Evolutionary conservation across 352 stramenopile genomes (phyloP), one percentile per base, ranked within the genome.

Genomic region (Phytopythium vexans): DNA sequence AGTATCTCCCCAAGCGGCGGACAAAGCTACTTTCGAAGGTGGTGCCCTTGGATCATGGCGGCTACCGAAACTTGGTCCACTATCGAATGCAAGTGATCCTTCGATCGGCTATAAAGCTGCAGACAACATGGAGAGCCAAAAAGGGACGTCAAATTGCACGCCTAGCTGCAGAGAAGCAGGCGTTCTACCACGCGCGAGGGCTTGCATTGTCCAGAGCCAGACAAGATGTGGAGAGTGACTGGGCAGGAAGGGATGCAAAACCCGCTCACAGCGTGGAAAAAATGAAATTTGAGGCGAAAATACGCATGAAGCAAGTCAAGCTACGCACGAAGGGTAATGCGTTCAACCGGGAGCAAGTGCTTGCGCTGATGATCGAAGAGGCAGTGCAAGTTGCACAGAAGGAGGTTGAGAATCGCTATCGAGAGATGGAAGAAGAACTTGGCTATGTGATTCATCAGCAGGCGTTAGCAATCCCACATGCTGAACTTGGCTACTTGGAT

Each of bases 231-330:
- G 74, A 92, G 57, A 66, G 51, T 6, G 85, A 96, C 52, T 97
- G 86, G 83, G 53, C 58, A 7, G 66, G 73, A 35, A 87, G 86
- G 51, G 87, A 96, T 21, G 69, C 62, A 8, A 86, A 87, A 49
- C 71, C 75, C 8, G 83, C 68, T 3, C 81, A 87, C 39, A 86
- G 66, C 33, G 72, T 96, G 9, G 86, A 88, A 56, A 94, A 95
- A 68, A 96, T 97, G 84, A 97, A 96, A 52, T 97, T 96, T 54
- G 89, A 98, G 55, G 89, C 89, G 2, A 96, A 94, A 62, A 91
- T 98, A 34, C 84, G 92, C 27, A 97, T 97, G 80, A 88, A 89
- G 32, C 92, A 98, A 63, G 88, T 92, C 14, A 95, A 96, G 62
- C 62, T 97, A 16, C 77, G 89, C 11, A 92, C 90, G 3, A 92